These are phyloP conservation scores for Plasmodium cynomolgi DNA, from an alignment of 169 alveolate genomes.

Conservation along the genomic window DNA sequence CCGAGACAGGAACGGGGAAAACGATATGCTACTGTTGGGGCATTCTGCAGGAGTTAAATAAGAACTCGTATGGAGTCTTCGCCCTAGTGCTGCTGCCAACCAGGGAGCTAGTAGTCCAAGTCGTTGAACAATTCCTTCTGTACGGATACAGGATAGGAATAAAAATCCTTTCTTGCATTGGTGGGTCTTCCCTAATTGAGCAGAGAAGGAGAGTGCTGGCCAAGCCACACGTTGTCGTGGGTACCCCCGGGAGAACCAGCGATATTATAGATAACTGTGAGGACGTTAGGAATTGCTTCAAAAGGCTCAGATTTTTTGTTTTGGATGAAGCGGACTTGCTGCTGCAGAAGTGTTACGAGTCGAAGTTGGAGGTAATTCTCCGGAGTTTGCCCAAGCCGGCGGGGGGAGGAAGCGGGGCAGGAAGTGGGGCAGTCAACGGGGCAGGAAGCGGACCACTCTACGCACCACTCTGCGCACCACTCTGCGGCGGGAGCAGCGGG, in stretches of 20 bases:
- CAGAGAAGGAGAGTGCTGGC: constrained; percentile 83
- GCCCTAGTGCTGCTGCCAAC: constrained; percentile 96
- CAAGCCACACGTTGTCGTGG: constrained; percentile 96
- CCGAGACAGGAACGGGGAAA: constrained; percentile 99
- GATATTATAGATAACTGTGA: constrained; percentile 84
- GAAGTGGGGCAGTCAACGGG: neutral
- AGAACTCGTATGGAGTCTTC: constrained; percentile 96
- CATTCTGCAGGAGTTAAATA: constrained; percentile 91
- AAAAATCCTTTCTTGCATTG: constrained; percentile 89
- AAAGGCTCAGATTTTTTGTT: constrained; percentile 91
- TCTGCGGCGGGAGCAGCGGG: neutral
- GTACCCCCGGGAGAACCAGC: constrained; percentile 97
- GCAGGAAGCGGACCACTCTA: too few relatives aligned
- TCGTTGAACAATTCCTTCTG: constrained; percentile 94
- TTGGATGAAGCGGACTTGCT: constrained; percentile 98
- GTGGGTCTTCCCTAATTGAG: constrained; percentile 92
- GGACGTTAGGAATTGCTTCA: constrained; percentile 76
- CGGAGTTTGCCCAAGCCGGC: constrained; percentile 84
- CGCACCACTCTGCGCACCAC: too few relatives aligned
- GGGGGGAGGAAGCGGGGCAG: constrained; percentile 4
- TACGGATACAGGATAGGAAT: constrained; percentile 92
- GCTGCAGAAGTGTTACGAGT: constrained; percentile 89
- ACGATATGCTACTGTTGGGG: constrained; percentile 98
- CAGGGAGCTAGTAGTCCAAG: constrained; percentile 97
- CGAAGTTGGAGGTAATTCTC: constrained; percentile 82